Percentiles rank a stretch among this genome's conserved stretches.
Evolutionary conservation across 169 alveolate species (phyloP).

Genomic region (Plasmodium billcollinsi): DNA sequence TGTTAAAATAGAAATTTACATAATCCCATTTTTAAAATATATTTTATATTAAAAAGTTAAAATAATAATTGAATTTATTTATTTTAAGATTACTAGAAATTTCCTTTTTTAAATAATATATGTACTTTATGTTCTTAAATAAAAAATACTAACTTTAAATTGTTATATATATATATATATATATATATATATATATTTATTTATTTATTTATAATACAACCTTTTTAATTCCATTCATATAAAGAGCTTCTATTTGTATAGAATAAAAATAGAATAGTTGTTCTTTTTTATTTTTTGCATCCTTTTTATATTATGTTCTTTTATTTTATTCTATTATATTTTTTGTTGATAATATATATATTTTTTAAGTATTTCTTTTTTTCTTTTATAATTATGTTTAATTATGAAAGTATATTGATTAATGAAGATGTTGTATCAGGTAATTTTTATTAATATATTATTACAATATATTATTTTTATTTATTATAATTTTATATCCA

Average conservation of each 20-base stretch:
- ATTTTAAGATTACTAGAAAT: too few relatives aligned
- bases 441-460: neutral
- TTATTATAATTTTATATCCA: constrained; percentile 12
- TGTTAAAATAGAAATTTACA: too few relatives aligned
- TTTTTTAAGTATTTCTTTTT: constrained; percentile 11
- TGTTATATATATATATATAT: too few relatives aligned
- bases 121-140: too few relatives aligned
- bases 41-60: too few relatives aligned
- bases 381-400: constrained; percentile 61
- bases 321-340: neutral
- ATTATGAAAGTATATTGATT: constrained; percentile 74
- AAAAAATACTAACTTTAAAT: too few relatives aligned
- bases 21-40: too few relatives aligned
- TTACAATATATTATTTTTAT: constrained; percentile 13
- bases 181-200: too few relatives aligned
- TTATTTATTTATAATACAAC: too few relatives aligned
- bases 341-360: neutral
- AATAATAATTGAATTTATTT: too few relatives aligned
- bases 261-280: neutral
- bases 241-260: neutral
- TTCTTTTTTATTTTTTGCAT: neutral
- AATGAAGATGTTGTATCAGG: constrained; percentile 67
- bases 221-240: neutral
- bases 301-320: neutral
- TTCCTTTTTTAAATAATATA: too few relatives aligned